These are phyloP conservation scores for Kwoniella heveanensis DNA, from an alignment of 768 basidiomycete genomes.

Conservation along the genomic window DNA sequence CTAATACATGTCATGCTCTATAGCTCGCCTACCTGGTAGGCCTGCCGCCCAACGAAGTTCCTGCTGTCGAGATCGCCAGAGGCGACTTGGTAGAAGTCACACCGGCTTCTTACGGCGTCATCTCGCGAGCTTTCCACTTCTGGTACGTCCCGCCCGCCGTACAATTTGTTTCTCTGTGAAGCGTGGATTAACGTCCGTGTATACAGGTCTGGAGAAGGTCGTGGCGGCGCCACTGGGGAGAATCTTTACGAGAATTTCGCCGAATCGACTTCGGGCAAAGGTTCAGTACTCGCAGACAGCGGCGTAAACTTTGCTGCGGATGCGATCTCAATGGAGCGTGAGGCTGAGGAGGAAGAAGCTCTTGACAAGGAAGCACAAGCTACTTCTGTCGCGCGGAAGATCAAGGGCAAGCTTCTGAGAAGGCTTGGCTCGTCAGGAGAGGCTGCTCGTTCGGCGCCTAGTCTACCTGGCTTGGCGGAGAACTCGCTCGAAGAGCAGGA, in stretches of 20 bases:
- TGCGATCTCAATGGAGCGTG: slow-evolving; percentile 47
- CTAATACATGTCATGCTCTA: not conserved
- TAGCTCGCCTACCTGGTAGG: slow-evolving; percentile 70
- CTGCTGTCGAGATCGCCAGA: slow-evolving; percentile 93
- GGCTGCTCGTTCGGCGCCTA: slow-evolving; percentile 32
- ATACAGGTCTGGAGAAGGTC: slow-evolving; percentile 53
- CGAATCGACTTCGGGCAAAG: slow-evolving; percentile 54
- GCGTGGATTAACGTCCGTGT: not conserved
- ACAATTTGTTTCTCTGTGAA: too few relatives aligned
- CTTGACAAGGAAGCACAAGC: slow-evolving; percentile 39
- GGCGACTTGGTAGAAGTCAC: slow-evolving; percentile 85
- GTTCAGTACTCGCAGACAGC: slow-evolving; percentile 40
- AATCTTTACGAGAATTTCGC: slow-evolving; percentile 58
- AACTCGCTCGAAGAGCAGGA: slow-evolving; percentile 61
- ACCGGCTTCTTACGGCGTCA: slow-evolving; percentile 67
- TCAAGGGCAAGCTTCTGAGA: slow-evolving; percentile 16
- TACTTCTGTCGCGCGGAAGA: slow-evolving; percentile 4
- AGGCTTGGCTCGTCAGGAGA: slow-evolving; percentile 15
- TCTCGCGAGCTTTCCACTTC: slow-evolving; percentile 70
- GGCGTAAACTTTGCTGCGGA: slow-evolving; percentile 45
- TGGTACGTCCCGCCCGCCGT: slow-evolving; percentile 47
- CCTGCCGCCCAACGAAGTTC: slow-evolving; percentile 91
- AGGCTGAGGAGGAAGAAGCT: slow-evolving; percentile 47
- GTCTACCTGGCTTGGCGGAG: slow-evolving; percentile 6
- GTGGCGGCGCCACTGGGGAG: slow-evolving; percentile 51